phyloP scores from a whole-genome alignment of 345 rosid genomes.

The Trapa bicornis region DNA sequence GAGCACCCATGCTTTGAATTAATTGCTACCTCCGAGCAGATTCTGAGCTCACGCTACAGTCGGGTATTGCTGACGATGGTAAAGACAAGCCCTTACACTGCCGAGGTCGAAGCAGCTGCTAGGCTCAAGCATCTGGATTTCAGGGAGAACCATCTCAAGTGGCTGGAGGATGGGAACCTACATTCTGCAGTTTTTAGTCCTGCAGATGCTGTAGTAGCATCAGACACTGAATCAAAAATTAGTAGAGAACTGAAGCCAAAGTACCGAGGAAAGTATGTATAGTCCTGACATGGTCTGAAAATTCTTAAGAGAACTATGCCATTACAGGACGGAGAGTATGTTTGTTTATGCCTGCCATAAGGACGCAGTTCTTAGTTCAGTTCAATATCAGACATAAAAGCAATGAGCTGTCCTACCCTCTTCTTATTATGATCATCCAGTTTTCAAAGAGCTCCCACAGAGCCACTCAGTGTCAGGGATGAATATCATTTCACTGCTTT shows the following conservation, averaged over 20 bases:
- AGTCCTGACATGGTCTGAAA: constrained; percentile 6
- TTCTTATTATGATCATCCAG: too few species aligned
- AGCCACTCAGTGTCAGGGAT: too few species aligned
- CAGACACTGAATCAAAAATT: constrained; percentile 24
- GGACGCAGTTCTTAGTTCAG: too few species aligned
- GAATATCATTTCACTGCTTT: too few species aligned
- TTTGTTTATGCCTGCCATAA: too few species aligned
- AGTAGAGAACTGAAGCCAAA: constrained; percentile 60
- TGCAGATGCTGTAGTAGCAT: constrained; percentile 16
- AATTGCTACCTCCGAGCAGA: constrained; percentile 76
- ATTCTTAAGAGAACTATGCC: too few species aligned
- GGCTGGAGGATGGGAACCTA: constrained; percentile 81
- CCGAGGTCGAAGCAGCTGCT: constrained; percentile 49
- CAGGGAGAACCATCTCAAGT: constrained; percentile 77
- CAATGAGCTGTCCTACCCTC: not conserved
- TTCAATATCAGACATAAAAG: not conserved
- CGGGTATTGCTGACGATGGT: constrained; percentile 80
- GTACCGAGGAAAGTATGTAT: constrained; percentile 80
- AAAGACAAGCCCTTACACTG: constrained; percentile 47
- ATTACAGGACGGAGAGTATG: too few species aligned
- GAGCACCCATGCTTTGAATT: constrained; percentile 76
- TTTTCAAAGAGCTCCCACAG: not conserved
- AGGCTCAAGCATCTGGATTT: constrained; percentile 61
- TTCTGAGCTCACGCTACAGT: constrained; percentile 71
- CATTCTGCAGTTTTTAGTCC: constrained; percentile 76